Evolutionary conservation across 345 rosid species (phyloP).

Genomic region (Eucalyptus shirleyi): DNA sequence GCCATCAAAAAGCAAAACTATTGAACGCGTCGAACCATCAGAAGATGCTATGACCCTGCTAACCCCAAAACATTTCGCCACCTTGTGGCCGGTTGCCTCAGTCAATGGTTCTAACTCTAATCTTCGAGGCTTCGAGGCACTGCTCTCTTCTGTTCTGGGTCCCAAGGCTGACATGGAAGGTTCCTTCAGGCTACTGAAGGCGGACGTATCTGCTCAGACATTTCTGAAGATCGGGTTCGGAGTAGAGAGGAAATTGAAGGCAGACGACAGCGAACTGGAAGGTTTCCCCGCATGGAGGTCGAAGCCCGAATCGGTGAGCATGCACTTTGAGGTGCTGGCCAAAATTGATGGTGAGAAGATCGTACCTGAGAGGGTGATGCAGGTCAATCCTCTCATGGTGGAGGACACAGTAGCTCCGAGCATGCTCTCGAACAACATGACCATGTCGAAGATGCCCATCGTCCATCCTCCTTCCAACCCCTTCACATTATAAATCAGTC

Average conservation of each 20-base stretch:
- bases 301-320: conserved; percentile 50
- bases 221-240: conserved; percentile 76
- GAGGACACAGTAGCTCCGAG: conserved; percentile 57
- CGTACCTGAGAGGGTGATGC: conserved; percentile 59
- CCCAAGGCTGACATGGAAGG: conserved; percentile 56
- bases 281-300: conserved; percentile 72
- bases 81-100: conserved; percentile 90
- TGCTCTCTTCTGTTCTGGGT: conserved; percentile 71
- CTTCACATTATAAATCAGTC: conserved; percentile 37
- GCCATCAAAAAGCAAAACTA: conserved; percentile 14
- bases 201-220: conserved; percentile 78
- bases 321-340: conserved; percentile 90
- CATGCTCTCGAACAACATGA: conserved; percentile 36
- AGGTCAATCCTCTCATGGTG: conserved; percentile 36
- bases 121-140: conserved; percentile 63
- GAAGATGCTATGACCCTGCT: conserved; percentile 36
- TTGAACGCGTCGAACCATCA: conserved; percentile 13
- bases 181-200: conserved; percentile 64
- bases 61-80: conserved; percentile 59
- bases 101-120: conserved; percentile 67
- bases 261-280: conserved; percentile 15
- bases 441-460: conserved; percentile 43
- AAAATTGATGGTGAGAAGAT: conserved; percentile 75
- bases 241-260: conserved; percentile 68
- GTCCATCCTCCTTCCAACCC: conserved; percentile 50